Percentiles rank a stretch among this genome's conserved stretches.
Evolutionary conservation across 805 yeast genomes (phyloP).

Genomic region (Scheffersomyces amazonensis): DNA sequence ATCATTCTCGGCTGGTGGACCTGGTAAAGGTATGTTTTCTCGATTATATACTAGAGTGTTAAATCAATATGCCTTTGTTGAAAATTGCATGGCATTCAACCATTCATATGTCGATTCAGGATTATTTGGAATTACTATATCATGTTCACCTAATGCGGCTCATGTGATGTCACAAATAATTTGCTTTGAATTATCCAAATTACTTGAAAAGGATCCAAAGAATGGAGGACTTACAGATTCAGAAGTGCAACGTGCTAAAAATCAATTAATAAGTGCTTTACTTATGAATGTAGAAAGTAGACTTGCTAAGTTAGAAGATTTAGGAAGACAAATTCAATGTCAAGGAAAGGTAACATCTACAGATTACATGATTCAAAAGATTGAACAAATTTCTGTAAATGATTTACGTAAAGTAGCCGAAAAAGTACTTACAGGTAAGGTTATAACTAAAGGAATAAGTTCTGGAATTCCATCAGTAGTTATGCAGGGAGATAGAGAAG

Average conservation of each 20-base stretch:
- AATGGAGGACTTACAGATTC: slow-evolving; percentile 60
- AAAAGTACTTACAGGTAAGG: slow-evolving; percentile 69
- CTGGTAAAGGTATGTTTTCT: slow-evolving; percentile 98
- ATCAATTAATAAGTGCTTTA: slow-evolving; percentile 82
- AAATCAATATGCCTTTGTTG: slow-evolving; percentile 88
- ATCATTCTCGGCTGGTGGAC: slow-evolving; percentile 97
- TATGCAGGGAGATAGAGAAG: slow-evolving; percentile 82
- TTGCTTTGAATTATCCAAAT: slow-evolving; percentile 40
- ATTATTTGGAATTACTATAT: slow-evolving; percentile 80
- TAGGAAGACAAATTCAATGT: slow-evolving; percentile 91
- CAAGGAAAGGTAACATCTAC: slow-evolving; percentile 75
- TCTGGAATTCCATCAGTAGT: slow-evolving; percentile 78
- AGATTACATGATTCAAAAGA: slow-evolving; percentile 75
- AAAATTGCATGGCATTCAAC: slow-evolving; percentile 82
- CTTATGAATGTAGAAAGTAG: slow-evolving; percentile 92
- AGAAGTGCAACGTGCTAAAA: slow-evolving; percentile 88
- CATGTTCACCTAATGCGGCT: slow-evolving; percentile 86
- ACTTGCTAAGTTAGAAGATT: slow-evolving; percentile 90
- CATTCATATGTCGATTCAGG: slow-evolving; percentile 91
- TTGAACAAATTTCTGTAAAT: slow-evolving; percentile 60
- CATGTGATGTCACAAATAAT: slow-evolving; percentile 78
- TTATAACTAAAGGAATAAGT: slow-evolving; percentile 41
- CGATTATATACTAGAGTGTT: slow-evolving; percentile 87
- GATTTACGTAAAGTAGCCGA: slow-evolving; percentile 76
- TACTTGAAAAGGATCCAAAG: slow-evolving; percentile 27